phyloP scores from a whole-genome alignment of 1,139 yeast species.

The Yamadazyma blattariae region DNA sequence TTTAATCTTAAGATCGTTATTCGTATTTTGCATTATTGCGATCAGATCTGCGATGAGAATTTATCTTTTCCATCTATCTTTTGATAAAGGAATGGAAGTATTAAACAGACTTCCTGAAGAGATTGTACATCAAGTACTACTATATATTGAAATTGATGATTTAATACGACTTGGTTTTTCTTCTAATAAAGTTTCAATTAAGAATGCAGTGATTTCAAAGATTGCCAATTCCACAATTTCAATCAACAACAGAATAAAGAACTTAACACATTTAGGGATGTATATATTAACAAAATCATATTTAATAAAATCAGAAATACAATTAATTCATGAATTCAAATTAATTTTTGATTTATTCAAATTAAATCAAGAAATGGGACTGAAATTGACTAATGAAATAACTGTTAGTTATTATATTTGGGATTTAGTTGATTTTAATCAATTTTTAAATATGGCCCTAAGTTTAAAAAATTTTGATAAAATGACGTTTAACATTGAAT shows the following conservation, averaged over 20 bases:
- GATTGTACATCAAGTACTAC: constrained; percentile 6
- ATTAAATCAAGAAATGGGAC: constrained; percentile 4
- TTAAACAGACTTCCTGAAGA: constrained; percentile 9
- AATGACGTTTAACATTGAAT: constrained; percentile 17
- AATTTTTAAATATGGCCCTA: constrained; percentile 12
- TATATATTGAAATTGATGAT: constrained; percentile 10
- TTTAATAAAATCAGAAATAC: constrained; percentile 4
- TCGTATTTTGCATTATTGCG: too few species aligned
- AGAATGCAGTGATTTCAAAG: background rate
- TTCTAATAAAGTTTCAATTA: background rate
- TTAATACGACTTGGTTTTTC: constrained; percentile 2
- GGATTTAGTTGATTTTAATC: constrained; percentile 17
- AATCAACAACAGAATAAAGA: constrained; percentile 11
- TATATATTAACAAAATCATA: constrained; percentile 14
- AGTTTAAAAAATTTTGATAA: constrained; percentile 3
- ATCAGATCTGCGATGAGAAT: constrained; percentile 1
- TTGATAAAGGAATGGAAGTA: constrained; percentile 5
- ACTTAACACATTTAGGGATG: constrained; percentile 12
- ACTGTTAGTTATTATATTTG: constrained; percentile 22
- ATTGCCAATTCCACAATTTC: constrained; percentile 4
- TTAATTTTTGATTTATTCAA: constrained; percentile 5
- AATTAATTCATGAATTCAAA: constrained; percentile 3
- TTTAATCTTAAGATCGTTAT: too few species aligned
- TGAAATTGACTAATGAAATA: constrained; percentile 8
- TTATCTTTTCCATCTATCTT: constrained; percentile 5